phyloP scores from a whole-genome alignment of 2,329 filamentous ascomycete species.

The Colletotrichum sp. region DNA sequence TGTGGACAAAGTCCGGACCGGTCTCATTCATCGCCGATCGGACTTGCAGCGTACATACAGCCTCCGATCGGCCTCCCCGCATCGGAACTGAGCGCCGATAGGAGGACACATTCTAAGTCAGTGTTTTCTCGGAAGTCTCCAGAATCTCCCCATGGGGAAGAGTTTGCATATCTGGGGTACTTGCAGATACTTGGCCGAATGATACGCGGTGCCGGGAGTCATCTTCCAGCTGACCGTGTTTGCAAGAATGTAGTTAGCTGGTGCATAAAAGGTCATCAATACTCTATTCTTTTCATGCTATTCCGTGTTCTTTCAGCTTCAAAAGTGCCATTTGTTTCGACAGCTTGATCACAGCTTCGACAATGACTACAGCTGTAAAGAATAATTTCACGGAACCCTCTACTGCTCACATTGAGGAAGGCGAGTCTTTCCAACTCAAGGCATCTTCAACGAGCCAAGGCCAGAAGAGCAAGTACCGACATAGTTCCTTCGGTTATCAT shows the following conservation, averaged over 20 bases:
- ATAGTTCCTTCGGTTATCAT: neutral
- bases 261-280: neutral
- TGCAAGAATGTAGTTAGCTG: neutral
- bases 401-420: neutral
- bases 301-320: accelerated
- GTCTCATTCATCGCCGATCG: neutral
- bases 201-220: neutral
- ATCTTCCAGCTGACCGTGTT: neutral
- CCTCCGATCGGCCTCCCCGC: neutral
- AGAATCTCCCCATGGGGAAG: neutral
- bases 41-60: neutral
- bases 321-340: neutral
- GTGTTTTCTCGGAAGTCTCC: neutral
- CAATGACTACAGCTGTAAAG: accelerated
- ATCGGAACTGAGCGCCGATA: neutral
- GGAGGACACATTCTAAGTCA: neutral
- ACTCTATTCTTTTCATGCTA: accelerated
- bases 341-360: accelerated
- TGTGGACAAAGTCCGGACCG: neutral
- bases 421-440: neutral
- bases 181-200: neutral
- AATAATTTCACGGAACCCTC: neutral
- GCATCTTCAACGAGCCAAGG: neutral
- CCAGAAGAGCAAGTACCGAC: neutral
- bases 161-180: neutral